Evolutionary conservation across 306 rosid species (phyloP), one percentile per base, ranked within the genome.

Genomic region (Vigna nakashimae): DNA sequence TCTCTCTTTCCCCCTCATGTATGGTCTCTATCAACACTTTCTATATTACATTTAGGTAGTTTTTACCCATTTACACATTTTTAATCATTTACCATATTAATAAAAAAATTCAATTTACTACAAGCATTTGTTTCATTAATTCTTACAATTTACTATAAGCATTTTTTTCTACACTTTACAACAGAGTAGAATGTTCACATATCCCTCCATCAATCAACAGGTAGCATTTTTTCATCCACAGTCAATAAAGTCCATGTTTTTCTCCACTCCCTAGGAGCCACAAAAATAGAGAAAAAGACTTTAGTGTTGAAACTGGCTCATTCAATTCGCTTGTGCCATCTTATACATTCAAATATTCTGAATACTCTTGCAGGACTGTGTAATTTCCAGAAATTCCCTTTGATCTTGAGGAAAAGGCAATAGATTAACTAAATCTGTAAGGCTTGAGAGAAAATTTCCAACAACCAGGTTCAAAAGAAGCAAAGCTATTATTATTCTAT

Each of bases 321-420:
- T 51, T 65, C 22, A 43, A 46, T 20, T 46, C 71, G 24, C 36
- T 73, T 62, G 13, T 17, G 20, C 46, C 52, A 49, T 48, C 28
- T 43, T 53, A 62, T 48, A 49, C 51, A 43, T 4, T 51, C 43
- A 51, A 0, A 76, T 64, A 56, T 32, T 34, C 64, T 20, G 52
- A 34, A 49, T 34, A 6, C 40, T 62, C 59, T 46, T 74, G 42
- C 42, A 34, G 5, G 6, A 51, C 43, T 71, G 52, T 32, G 34
- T 49, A 43, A 65, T 4, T 42, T 36, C 65, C 38, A 28, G 66
- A 60, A 60, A 28, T 38, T 12, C 38, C 52, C 34, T 17, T 48
- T 75, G 14, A 76, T 58, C 11, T 58, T 43, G 8, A 38, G 51
- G 38, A 30, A 24, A 50, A 60, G 79, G 50, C 60, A 20, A 58